A percentile compares a stretch with the other conserved stretches of the same genome.
phyloP scores from a whole-genome alignment of 2,329 filamentous ascomycete genomes.

The Talaromyces atroroseus region DNA sequence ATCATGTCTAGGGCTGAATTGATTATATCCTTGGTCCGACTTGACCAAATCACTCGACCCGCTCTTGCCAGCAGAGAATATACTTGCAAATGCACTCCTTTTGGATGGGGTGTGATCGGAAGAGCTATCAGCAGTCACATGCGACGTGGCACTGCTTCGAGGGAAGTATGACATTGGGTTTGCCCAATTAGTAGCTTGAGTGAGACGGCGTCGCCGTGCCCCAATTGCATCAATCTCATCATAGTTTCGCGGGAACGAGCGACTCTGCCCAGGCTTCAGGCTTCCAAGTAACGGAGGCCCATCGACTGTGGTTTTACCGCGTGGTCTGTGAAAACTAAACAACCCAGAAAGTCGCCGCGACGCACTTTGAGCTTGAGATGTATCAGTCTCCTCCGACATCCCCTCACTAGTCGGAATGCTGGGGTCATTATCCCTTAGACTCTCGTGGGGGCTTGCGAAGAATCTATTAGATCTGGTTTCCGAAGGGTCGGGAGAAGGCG shows the following conservation, averaged over 20 bases:
- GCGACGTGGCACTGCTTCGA: conserved; percentile 37
- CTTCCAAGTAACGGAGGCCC: conserved; percentile 54
- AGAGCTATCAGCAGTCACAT: conserved; percentile 37
- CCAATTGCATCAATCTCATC: conserved; percentile 49
- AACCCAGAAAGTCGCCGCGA: conserved; percentile 53
- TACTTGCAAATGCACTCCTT: conserved; percentile 37
- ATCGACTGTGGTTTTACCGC: conserved; percentile 56
- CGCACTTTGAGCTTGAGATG: conserved; percentile 40
- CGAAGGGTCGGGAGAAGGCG: conserved; percentile 42
- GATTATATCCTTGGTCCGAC: conserved; percentile 38
- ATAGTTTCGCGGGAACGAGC: conserved; percentile 56
- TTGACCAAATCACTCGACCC: conserved; percentile 27
- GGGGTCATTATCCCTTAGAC: conserved; percentile 31
- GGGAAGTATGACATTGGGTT: conserved; percentile 46
- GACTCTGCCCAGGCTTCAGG: conserved; percentile 56
- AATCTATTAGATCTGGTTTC: conserved; percentile 39
- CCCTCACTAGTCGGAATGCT: conserved; percentile 19
- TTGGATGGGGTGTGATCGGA: conserved; percentile 36
- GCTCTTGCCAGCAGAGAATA: conserved; percentile 39
- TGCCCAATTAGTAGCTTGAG: conserved; percentile 53
- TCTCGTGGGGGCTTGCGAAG: conserved; percentile 45
- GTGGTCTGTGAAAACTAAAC: conserved; percentile 54
- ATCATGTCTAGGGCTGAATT: conserved; percentile 43
- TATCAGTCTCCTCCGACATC: conserved; percentile 19
- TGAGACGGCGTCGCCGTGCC: conserved; percentile 49